Base-by-base conservation (phyloP, 208 protist species). In the Histomonas meleagridis region DNA sequence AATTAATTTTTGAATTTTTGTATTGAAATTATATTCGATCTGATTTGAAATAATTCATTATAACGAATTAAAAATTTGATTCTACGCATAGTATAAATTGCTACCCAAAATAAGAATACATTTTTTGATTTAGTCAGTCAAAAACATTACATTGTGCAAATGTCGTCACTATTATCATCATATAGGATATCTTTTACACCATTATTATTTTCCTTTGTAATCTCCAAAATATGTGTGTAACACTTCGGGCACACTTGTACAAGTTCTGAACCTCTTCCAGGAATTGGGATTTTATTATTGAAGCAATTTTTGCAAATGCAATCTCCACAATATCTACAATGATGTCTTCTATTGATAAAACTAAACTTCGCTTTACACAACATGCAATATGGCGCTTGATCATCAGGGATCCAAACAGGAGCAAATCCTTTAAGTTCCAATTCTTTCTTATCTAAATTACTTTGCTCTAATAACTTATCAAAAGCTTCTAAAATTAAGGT, bases 361-460 rank as follows among this genome's bases (percentile, higher is more conserved):
- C 46, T 57, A 16, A 86, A 86, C 38, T 86, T 86, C 26, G 43
- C n/a, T 49, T 55, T 32, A n/a, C 76, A 86, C 10, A 51, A 16
- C 76, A 86, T 86, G 32, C 76, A 86, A 16, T 51, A 26, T 38
- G 76, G 76, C 32, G 76, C 76, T 16, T 46, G 40, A 28, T 55
- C 46, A 86, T 86, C 76, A 53, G 76, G 76, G 18, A 86, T 86
- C 76, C 76, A 86, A n/a, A 86, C 76, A 26, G 76, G 76, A 14
- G 76, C 76, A 35, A 86, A 86, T 38, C 40, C 18, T 32, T 48
- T 51, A 32, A 86, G n/a, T 86, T 86, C 76, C 1, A 86, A 26
- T 12, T 86, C 43, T 38, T 43, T 14, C 32, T 14, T 40, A 4
- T 7, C 1, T 16, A 55, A 38, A 55, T 55, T 32, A 28, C 14